These are phyloP conservation scores for Tylopilus felleus DNA, from an alignment of 768 basidiomycete species.

Conservation along the genomic window DNA sequence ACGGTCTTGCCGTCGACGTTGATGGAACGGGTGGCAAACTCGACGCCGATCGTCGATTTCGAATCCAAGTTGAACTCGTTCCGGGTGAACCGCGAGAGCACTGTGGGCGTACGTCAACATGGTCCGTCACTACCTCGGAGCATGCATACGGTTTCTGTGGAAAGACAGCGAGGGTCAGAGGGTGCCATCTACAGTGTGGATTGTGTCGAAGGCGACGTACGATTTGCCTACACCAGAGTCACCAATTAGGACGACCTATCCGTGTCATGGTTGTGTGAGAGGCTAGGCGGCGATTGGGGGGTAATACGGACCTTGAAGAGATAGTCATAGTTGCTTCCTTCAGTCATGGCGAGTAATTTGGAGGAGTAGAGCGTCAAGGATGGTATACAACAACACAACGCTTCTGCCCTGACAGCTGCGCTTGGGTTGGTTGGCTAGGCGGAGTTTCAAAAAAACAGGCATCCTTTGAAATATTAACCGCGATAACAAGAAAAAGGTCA, in stretches of 20 bases:
- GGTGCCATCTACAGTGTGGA: neutral
- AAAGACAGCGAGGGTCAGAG: neutral
- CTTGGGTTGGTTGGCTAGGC: conserved; percentile 11
- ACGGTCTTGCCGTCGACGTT: conserved; percentile 95
- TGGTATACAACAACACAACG: neutral
- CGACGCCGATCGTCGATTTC: conserved; percentile 98
- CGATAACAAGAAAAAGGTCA: neutral
- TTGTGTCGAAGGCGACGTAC: conserved; percentile 51
- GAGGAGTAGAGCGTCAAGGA: neutral
- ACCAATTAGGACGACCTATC: conserved; percentile 94
- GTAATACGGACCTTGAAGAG: conserved; percentile 81
- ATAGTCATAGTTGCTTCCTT: conserved; percentile 96
- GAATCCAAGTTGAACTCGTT: conserved; percentile 99
- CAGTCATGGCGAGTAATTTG: conserved; percentile 56
- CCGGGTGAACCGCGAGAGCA: conserved; percentile 98
- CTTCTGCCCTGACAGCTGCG: neutral
- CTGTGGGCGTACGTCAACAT: conserved; percentile 38
- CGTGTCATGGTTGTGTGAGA: neutral
- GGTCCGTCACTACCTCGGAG: neutral
- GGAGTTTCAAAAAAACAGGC: conserved; percentile 28
- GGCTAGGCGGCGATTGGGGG: neutral
- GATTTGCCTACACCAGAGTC: conserved; percentile 99
- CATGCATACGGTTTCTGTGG: conserved; percentile 34
- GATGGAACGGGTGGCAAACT: conserved; percentile 95
- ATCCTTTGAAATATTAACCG: neutral